Conservation (phyloP, 2,329 filamentous ascomycete species). For the Penicillium sp. region DNA sequence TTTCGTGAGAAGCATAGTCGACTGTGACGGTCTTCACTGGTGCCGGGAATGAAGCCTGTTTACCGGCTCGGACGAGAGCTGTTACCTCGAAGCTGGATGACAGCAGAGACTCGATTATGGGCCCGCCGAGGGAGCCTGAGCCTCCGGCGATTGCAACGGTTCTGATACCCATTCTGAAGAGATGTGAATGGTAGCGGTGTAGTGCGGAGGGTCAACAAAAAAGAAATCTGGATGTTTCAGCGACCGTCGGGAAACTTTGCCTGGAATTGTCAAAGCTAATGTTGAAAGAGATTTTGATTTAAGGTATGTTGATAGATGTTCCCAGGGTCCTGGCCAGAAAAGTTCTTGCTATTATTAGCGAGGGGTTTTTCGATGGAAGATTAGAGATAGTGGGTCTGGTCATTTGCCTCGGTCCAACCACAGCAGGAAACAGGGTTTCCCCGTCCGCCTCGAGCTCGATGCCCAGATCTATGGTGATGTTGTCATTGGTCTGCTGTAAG, state of each 20-base stretch:
- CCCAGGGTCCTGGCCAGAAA: not conserved
- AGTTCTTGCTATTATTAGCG: not conserved
- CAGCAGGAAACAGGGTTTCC: not conserved
- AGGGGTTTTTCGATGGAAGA: not conserved
- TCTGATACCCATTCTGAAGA: not conserved
- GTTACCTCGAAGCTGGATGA: not conserved
- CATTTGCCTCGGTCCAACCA: not conserved
- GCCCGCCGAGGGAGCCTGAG: not conserved
- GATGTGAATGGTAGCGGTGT: not conserved
- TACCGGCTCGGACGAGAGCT: not conserved
- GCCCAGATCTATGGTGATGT: constrained; percentile 28
- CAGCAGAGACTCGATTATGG: not conserved
- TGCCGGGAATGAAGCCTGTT: not conserved
- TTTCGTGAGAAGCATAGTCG: constrained; percentile 1
- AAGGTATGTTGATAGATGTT: not conserved
- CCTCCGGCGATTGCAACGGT: not conserved
- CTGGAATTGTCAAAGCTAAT: not conserved
- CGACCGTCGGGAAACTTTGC: not conserved
- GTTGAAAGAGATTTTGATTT: not conserved
- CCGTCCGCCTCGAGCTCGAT: constrained; percentile 21
- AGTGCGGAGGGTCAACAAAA: not conserved
- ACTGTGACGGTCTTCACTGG: not conserved
- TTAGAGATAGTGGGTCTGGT: not conserved
- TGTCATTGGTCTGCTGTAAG: constrained; percentile 25
- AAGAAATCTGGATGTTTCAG: not conserved